Base-by-base conservation (phyloP, 2,329 filamentous ascomycete species). In the Periconia sp. region DNA sequence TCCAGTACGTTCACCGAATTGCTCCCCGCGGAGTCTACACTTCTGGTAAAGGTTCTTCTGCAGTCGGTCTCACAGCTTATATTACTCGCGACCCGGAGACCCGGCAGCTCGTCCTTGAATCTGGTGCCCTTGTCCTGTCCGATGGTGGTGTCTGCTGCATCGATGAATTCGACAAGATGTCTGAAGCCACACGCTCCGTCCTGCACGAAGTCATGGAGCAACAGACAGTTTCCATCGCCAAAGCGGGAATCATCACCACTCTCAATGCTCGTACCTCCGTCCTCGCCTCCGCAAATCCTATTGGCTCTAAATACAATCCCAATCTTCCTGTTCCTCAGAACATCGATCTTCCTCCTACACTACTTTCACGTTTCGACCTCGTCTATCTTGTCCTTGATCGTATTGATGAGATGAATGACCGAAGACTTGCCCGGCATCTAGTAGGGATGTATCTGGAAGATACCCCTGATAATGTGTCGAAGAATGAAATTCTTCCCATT, bases 371-470 rank as follows among this genome's bases (percentile, higher is more conserved):
- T 78, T 99, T 99, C 67, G 94, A 99, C 69, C 78, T 99, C 5
- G 92, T 99, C 36, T 99, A 99, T 66, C 84, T 99, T 1, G 94
- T 99, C 30, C 84, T 99, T 34, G 94, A 99, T 68, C 89, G 89
- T 6, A 86, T 95, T 36, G 92, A 97, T 63, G 94, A 97, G 73
- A 87, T 88, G 63, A 86, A 81, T 40, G 94, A 99, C 70, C 87
- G 92, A 50, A 85, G 90, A 31, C 78, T 99, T 42, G 94, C 94
- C 10, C 88, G 92, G 65, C 94, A 99, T 77, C 75, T 99, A 60
- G 83, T 99, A 22, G 90, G 90, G 42, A 95, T 99, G 86, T 99
- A 99, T 65, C 80, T 99, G 17, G 94, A 99, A 70, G 94, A 99
- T 65, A 88, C 83, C 29, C 95, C 94, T 1, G 89, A 96, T 19